Evolutionary conservation across 2,329 filamentous ascomycete species (phyloP), one percentile per base, ranked within the genome.

Genomic region (Aspergillus proliferans): DNA sequence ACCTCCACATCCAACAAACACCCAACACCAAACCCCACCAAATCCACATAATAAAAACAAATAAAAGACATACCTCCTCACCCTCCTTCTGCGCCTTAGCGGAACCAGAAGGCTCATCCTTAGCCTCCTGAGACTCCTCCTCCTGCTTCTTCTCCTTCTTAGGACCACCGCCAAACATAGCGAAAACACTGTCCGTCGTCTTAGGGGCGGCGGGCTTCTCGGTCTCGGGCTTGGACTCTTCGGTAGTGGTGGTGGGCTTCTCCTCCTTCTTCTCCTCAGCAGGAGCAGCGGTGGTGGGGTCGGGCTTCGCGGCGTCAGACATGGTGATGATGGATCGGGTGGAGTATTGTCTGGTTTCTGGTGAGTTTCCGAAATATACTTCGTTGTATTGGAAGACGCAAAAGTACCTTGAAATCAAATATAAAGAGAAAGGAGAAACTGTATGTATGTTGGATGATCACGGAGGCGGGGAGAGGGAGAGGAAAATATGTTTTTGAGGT

Each of bases 131-230:
- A 28, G 63, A 77, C 38, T 40, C 38, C 38, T 40, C 83, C 51
- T 88, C 86, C 54, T 84, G 83, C 80, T 93, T 95, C 81, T 89
- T 91, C 77, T 93, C 88, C 79, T 95, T 97, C 83, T 95, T 95
- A 52, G 88, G 88, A 54, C 93, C 93, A 56, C 93, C 93, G 62
- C 93, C 93, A 68, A 98, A 98, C 93, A 98, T 97, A 72, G 88
- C 92, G 79, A 97, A 97, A 57, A 97, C 88, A 53, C 70, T 80
- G 62, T 77, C 75, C 50, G 65, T 65, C 30, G 75, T 72, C 53
- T 71, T 70, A 42, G 63, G 61, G 46, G 68, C 64, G 44, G 55
- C 58, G 14, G 59, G 47, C 58, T 63, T 61, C 54, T 63, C 62
- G 41, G 60, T 56, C 52, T 62, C 59, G 36, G 57, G 50, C 57